phyloP scores from a whole-genome alignment of 2,329 filamentous ascomycete genomes.

The Fusarium foetens region DNA sequence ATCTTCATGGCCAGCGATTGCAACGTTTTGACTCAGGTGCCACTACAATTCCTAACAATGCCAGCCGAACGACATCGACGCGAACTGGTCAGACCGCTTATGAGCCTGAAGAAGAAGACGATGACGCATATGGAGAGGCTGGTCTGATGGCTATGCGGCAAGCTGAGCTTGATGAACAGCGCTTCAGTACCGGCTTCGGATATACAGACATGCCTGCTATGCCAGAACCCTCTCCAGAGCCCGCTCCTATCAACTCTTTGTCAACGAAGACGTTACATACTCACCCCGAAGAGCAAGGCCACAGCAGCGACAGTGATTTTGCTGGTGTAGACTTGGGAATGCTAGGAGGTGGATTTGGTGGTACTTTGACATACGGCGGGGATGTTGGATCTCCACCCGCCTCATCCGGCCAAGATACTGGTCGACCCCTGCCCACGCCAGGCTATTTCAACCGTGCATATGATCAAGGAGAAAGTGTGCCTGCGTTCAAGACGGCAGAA shows the following conservation, averaged over 20 bases:
- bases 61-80: conserved; percentile 37
- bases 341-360: conserved; percentile 76
- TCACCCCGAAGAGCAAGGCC: conserved; percentile 59
- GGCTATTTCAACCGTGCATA: conserved; percentile 47
- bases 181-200: conserved; percentile 50
- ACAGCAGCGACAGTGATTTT: conserved; percentile 77
- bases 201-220: conserved; percentile 47
- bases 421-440: conserved; percentile 61
- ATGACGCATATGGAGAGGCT: conserved; percentile 86
- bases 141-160: conserved; percentile 85
- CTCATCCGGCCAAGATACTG: conserved; percentile 55
- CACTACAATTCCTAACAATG: conserved; percentile 53
- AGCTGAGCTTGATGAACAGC: conserved; percentile 81
- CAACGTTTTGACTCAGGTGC: conserved; percentile 63
- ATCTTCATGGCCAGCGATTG: conserved; percentile 54
- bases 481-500: conserved; percentile 68
- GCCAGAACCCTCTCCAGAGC: conserved; percentile 37
- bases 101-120: conserved; percentile 69
- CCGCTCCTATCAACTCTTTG: conserved; percentile 48
- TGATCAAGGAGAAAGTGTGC: conserved; percentile 46
- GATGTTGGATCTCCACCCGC: conserved; percentile 56
- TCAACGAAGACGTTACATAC: conserved; percentile 55
- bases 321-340: conserved; percentile 75
- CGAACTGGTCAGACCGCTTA: conserved; percentile 33
- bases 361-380: conserved; percentile 61